Percentiles rank a stretch among this genome's conserved stretches.
Evolutionary conservation across 306 rosid species (phyloP).

Genomic region (Trifolium pratense): DNA sequence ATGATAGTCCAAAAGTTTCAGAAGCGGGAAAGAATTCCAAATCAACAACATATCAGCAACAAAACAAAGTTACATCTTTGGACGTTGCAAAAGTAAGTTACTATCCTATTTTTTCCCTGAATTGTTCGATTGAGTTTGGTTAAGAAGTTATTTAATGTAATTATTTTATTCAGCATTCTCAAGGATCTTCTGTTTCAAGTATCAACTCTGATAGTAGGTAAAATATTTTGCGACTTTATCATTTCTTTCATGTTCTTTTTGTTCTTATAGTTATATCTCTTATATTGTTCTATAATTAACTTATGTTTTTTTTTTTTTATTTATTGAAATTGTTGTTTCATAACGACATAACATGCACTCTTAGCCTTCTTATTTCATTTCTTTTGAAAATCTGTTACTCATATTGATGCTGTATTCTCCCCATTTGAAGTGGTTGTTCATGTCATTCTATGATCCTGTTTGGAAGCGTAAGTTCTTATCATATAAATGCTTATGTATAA

Average conservation of each 20-base stretch:
- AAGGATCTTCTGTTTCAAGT: slow-evolving; percentile 56
- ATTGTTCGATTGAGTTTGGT: slow-evolving; percentile 17
- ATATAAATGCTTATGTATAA: background rate
- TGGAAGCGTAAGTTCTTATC: background rate
- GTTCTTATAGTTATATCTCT: slow-evolving; percentile 28
- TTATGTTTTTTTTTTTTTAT: slow-evolving; percentile 19
- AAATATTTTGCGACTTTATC: slow-evolving; percentile 29
- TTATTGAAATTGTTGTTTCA: slow-evolving; percentile 6
- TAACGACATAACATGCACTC: background rate
- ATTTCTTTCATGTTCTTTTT: slow-evolving; percentile 26
- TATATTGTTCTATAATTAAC: slow-evolving; percentile 2
- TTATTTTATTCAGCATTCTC: slow-evolving; percentile 58
- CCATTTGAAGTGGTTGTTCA: background rate
- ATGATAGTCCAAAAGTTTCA: slow-evolving; percentile 52
- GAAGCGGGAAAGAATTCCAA: slow-evolving; percentile 51
- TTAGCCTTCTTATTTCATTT: background rate
- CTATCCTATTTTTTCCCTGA: slow-evolving; percentile 30
- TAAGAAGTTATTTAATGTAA: slow-evolving; percentile 25
- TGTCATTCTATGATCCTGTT: background rate
- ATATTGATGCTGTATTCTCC: background rate
- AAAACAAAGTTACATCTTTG: slow-evolving; percentile 41
- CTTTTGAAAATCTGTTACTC: background rate
- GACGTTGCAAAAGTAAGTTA: slow-evolving; percentile 46
- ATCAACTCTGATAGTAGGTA: slow-evolving; percentile 66
- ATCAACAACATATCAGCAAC: slow-evolving; percentile 47